Evolutionary conservation across 441 rosid genomes (phyloP), one percentile per base, ranked within the genome.

Genomic region (Flueggea neowawraea): DNA sequence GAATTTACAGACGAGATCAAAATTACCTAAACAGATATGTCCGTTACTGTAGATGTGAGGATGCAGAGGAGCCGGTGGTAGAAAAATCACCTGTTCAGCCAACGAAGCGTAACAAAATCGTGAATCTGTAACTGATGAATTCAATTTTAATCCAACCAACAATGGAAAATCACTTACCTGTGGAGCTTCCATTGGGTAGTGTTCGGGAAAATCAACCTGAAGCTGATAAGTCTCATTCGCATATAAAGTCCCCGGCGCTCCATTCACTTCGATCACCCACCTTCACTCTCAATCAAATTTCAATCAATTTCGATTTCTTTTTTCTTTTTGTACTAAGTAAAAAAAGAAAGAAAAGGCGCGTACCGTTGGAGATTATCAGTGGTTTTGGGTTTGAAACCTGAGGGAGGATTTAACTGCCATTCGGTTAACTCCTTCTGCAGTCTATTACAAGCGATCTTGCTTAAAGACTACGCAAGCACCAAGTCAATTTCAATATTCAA

Each of bases 141-240:
- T 12, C 4, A 44, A 39, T 22, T 22, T 22, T 10, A 6, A 51
- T 6, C 14, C 12, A 7, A 28, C 55, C 15, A 28, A n/a, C 41
- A 0, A 4, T 12, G 28, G 22, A 43, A 7, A 15, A 39, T 22
- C 52, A 57, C 55, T 16, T 6, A 85, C 98, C 92, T 93, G 98
- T 14, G 98, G 98, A 14, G 98, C 90, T 73, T 93, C 98, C 98
- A 90, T 93, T 9, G 97, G 98, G 69, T 93, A 90, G 77, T 93
- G 92, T 76, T 90, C 97, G 55, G 98, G 96, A 61, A 90, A 93
- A 51, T 88, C 97, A 28, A 88, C 91, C 62, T 85, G 98, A 79
- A 90, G 98, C 65, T 93, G 97, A 78, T 78, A 90, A 65, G 86
- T 90, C 71, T 93, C 98, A 62, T 88, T 86, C 16, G 88, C 85